Conservation (phyloP, 2,329 filamentous ascomycete species). For the Penicillium olsonii region DNA sequence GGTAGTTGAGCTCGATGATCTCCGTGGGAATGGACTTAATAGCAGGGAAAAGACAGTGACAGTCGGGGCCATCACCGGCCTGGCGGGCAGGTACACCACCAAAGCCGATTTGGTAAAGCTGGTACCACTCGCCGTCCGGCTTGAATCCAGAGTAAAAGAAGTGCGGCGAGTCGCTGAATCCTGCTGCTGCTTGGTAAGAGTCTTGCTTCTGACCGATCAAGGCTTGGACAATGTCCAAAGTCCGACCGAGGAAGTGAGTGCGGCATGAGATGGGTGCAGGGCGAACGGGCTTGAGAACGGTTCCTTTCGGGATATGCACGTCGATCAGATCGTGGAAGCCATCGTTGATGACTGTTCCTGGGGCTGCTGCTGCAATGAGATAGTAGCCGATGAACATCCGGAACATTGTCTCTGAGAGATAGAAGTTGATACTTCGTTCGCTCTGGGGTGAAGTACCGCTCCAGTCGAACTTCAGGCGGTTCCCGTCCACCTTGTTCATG, state of each 20-base stretch:
- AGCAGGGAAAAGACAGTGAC: constrained; percentile 53
- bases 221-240: constrained; percentile 54
- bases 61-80: constrained; percentile 52
- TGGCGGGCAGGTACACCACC: constrained; percentile 52
- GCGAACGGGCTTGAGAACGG: constrained; percentile 49
- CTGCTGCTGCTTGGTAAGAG: constrained; percentile 51
- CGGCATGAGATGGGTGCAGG: constrained; percentile 51
- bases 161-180: constrained; percentile 54
- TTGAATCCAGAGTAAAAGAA: constrained; percentile 55
- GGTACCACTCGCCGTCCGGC: constrained; percentile 51
- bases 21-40: constrained; percentile 55
- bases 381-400: constrained; percentile 54
- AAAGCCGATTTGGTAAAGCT: constrained; percentile 55
- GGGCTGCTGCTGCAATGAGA: constrained; percentile 52
- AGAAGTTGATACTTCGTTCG: constrained; percentile 51
- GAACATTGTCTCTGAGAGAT: constrained; percentile 53
- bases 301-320: constrained; percentile 48
- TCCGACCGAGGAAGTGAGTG: constrained; percentile 51
- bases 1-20: constrained; percentile 50
- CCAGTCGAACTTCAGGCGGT: constrained; percentile 52
- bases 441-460: constrained; percentile 52
- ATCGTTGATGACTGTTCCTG: constrained; percentile 53
- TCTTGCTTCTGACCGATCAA: constrained; percentile 52
- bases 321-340: constrained; percentile 55
- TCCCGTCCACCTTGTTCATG: constrained; percentile 46